phyloP scores from a whole-genome alignment of 148 eudicot genomes.

The Chenopodium suecicum region DNA sequence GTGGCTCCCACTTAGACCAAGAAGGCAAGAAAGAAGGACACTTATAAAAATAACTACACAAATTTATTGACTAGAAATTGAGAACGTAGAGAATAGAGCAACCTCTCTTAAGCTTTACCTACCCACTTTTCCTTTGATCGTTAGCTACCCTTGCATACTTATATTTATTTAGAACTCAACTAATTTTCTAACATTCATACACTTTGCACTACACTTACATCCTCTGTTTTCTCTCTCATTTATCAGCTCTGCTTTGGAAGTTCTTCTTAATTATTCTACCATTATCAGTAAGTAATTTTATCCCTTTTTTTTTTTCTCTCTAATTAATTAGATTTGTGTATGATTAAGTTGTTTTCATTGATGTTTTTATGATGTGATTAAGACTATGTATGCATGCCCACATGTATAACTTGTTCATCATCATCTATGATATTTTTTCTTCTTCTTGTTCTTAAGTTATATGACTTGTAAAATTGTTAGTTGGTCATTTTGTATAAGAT shows the following conservation, averaged over 20 bases:
- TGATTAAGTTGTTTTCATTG: background rate
- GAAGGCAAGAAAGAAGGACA: background rate
- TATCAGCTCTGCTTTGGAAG: background rate
- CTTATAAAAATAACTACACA: too few relatives aligned
- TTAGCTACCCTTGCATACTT: background rate
- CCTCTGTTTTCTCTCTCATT: background rate
- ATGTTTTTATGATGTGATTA: background rate
- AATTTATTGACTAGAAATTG: background rate
- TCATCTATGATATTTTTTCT: background rate
- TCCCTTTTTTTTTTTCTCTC: background rate
- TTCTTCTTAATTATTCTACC: background rate
- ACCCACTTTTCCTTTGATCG: background rate
- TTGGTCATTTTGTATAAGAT: too few relatives aligned
- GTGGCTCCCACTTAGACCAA: too few relatives aligned
- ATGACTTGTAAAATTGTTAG: background rate
- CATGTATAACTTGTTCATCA: background rate
- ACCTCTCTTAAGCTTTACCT: conserved; percentile 9
- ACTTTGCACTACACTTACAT: background rate
- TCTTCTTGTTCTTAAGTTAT: too few relatives aligned
- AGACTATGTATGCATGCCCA: background rate
- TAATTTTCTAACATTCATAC: background rate
- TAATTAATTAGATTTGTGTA: background rate
- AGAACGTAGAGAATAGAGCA: background rate
- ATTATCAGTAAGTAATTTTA: background rate
- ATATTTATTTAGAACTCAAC: background rate